Evolutionary conservation across 163 green algal species (phyloP), one percentile per base, ranked within the genome.

Genomic region (Prototheca cutis): DNA sequence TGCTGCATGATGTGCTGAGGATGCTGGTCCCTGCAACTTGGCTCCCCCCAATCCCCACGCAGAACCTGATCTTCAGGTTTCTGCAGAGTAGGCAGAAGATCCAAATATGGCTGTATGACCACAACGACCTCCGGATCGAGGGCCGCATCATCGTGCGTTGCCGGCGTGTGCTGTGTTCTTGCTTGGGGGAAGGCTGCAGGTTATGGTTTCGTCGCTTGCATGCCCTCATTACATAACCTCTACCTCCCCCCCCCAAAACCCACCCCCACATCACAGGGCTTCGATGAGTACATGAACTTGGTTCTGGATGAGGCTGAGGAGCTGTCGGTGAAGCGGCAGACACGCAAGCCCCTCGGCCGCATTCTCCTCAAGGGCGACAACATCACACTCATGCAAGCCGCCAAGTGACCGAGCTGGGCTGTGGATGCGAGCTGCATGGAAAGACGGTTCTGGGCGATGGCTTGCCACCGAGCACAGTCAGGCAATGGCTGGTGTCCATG

Each of bases 281-380:
- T 97, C 56, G 90, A 97, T 65, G 90, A 97, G 76, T 97, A 97
- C 82, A 97, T 97, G 90, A 99, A 99, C 70, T 71, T 99, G 23
- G 92, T 99, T 55, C 74, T 99, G 40, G 92, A 99, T 51, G 92
- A 97, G 40, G 89, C 91, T 5, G 89, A 97, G 59, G 92, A 99
- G 78, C 79, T 98, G 4, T 95, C 80, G 4, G 59, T 91, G 27
- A 98, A 98, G 79, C 85, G 82, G 42, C 87, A 94, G 61, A 94
- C 80, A 5, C 73, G 87, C 40, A 96, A 95, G 66, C 25, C 82
- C 4, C 55, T 98, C 21, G 90, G 87, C 2, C 76, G 92, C 33
- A 97, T 99, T 47, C 60, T 99, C 59, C 70, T 99, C 6, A 98
- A 98, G 68, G 92, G 92, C 2, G 92, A 99, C 73, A 96, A 87